A percentile compares a stretch with the other conserved stretches of the same genome.
These are phyloP conservation scores for Microcera coccophila DNA, from an alignment of 2,329 filamentous ascomycete species.

Conservation along the genomic window DNA sequence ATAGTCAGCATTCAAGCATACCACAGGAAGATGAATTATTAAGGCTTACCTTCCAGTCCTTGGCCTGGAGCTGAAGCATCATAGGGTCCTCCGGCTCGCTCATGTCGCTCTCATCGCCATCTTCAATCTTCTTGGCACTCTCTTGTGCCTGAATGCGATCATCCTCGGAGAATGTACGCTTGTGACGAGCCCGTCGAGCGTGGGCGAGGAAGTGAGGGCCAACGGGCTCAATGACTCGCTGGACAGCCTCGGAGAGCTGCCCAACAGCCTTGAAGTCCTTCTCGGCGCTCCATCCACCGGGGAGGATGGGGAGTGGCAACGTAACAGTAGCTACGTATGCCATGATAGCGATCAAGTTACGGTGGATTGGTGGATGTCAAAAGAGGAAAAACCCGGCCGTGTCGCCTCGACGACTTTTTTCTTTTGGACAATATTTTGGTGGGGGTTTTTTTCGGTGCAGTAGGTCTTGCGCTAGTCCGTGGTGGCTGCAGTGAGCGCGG, in stretches of 20 bases:
- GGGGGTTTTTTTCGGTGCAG: not conserved
- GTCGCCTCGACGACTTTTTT: slow-evolving; percentile 1
- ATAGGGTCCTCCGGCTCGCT: slow-evolving; percentile 91
- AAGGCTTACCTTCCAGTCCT: slow-evolving; percentile 90
- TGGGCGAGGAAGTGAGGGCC: slow-evolving; percentile 97
- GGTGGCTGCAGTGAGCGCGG: not conserved
- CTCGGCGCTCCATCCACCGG: slow-evolving; percentile 77
- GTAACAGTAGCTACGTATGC: slow-evolving; percentile 58
- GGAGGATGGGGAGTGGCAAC: slow-evolving; percentile 69
- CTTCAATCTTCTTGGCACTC: slow-evolving; percentile 91
- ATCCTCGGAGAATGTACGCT: slow-evolving; percentile 97
- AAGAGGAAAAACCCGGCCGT: slow-evolving; percentile 1
- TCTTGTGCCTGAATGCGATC: slow-evolving; percentile 95
- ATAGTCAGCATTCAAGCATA: not conserved
- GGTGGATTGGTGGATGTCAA: slow-evolving; percentile 14
- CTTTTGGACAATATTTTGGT: slow-evolving; percentile 5
- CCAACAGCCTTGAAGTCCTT: slow-evolving; percentile 89
- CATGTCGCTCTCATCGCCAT: slow-evolving; percentile 84
- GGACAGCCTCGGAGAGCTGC: slow-evolving; percentile 69
- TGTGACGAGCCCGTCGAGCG: slow-evolving; percentile 89
- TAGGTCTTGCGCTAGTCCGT: not conserved
- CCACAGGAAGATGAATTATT: not conserved
- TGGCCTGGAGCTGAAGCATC: slow-evolving; percentile 88
- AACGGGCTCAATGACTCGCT: slow-evolving; percentile 90
- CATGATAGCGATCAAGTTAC: slow-evolving; percentile 55